phyloP scores from a whole-genome alignment of 345 rosid genomes.

The Geranium rotundifolium region DNA sequence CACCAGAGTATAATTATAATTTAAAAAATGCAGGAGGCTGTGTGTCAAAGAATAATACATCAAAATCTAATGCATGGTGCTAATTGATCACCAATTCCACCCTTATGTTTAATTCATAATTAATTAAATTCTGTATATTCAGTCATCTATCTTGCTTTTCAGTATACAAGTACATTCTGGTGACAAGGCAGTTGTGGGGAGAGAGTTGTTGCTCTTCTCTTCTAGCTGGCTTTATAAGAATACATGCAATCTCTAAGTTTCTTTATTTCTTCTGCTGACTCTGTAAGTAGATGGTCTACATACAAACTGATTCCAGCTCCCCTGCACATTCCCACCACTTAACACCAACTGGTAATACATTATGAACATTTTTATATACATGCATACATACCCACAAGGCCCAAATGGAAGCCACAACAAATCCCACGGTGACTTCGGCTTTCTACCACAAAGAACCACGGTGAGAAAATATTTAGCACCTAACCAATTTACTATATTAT shows the following conservation, averaged over 20 bases:
- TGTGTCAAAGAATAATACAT: too few species aligned
- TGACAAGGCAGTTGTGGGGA: too few species aligned
- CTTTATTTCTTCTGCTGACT: conserved; percentile 69
- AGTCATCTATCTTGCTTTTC: too few species aligned
- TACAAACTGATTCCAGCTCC: conserved; percentile 62
- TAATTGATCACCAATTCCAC: too few species aligned
- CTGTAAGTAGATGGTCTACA: conserved; percentile 46
- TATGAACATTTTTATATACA: neutral
- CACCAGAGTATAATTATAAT: too few species aligned
- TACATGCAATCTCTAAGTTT: conserved; percentile 79
- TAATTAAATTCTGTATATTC: too few species aligned
- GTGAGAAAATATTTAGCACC: too few species aligned
- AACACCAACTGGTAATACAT: neutral
- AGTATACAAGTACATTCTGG: too few species aligned
- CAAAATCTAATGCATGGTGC: too few species aligned
- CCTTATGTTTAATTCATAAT: too few species aligned
- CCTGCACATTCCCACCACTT: conserved; percentile 25
- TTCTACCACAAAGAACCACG: conserved; percentile 36
- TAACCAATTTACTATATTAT: too few species aligned
- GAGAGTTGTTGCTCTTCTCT: neutral
- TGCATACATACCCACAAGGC: conserved; percentile 47
- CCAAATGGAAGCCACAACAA: conserved; percentile 84
- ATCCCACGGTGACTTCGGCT: conserved; percentile 82
- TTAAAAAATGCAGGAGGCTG: too few species aligned
- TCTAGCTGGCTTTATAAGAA: conserved; percentile 53